These are phyloP conservation scores for Colletotrichum sp. DNA, from an alignment of 2,329 filamentous ascomycete genomes.

Conservation along the genomic window DNA sequence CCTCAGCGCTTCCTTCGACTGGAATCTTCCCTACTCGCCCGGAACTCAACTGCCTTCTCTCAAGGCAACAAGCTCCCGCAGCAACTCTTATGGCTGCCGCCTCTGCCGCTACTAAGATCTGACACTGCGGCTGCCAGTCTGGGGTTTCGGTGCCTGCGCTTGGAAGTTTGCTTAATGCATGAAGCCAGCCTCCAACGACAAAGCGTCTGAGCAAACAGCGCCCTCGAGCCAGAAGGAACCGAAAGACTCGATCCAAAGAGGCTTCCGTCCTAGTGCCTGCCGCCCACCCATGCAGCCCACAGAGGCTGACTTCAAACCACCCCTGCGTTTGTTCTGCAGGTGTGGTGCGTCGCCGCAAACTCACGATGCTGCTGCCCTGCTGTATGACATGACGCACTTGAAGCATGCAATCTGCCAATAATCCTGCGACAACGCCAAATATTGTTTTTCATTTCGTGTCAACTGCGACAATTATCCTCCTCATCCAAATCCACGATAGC, in stretches of 20 bases:
- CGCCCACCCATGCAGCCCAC: background rate
- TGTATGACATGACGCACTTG: background rate
- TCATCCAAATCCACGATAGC: background rate
- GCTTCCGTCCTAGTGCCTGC: conserved; percentile 1
- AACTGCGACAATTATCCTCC: background rate
- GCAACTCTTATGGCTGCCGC: background rate
- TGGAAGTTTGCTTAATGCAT: conserved; percentile 1
- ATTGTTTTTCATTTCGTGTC: background rate
- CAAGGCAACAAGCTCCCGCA: background rate
- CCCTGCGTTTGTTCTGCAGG: background rate
- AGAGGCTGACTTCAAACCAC: background rate
- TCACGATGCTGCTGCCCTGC: background rate
- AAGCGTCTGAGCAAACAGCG: background rate
- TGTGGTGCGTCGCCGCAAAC: background rate
- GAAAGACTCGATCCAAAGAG: background rate
- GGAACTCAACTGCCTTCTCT: background rate
- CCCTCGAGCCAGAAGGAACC: background rate
- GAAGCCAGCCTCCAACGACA: background rate
- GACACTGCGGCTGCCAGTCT: background rate
- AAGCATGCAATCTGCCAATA: background rate
- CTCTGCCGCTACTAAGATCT: background rate
- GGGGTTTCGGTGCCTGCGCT: conserved; percentile 7
- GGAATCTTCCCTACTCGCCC: background rate
- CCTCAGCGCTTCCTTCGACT: background rate
- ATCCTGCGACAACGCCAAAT: background rate